These are phyloP conservation scores for Eutypella sp. DNA, from an alignment of 2,329 filamentous ascomycete species.

Conservation along the genomic window DNA sequence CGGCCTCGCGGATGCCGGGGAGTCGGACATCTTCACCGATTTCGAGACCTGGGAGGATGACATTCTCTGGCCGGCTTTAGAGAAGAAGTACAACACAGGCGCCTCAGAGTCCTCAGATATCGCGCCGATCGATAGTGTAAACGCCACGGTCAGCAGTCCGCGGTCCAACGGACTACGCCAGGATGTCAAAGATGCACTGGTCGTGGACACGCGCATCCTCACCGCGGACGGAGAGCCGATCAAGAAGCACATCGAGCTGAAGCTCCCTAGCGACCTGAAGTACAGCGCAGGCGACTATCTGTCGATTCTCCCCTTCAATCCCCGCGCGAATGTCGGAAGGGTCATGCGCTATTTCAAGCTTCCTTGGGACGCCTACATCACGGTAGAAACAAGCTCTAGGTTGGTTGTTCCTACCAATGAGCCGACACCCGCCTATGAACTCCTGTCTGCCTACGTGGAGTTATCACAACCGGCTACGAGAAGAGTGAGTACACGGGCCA, in stretches of 20 bases:
- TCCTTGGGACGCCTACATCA: constrained; percentile 63
- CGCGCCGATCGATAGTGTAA: constrained; percentile 24
- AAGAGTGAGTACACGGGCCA: constrained; percentile 37
- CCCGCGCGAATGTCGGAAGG: constrained; percentile 53
- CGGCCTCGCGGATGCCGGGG: constrained; percentile 47
- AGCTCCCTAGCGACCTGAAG: constrained; percentile 58
- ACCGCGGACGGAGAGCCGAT: constrained; percentile 44
- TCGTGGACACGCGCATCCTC: constrained; percentile 48
- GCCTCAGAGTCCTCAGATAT: constrained; percentile 8
- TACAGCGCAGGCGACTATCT: constrained; percentile 76
- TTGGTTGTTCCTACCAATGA: constrained; percentile 50
- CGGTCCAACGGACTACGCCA: constrained; percentile 56
- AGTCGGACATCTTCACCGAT: constrained; percentile 50
- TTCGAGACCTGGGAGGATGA: constrained; percentile 57
- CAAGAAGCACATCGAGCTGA: constrained; percentile 64
- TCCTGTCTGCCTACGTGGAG: constrained; percentile 69
- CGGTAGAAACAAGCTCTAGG: constrained; percentile 48
- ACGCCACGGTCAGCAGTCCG: constrained; percentile 48
- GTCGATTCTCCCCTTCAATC: constrained; percentile 67
- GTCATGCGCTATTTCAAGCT: constrained; percentile 62
- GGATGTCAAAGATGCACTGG: constrained; percentile 57
- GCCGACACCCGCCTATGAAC: constrained; percentile 55
- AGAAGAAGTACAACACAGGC: constrained; percentile 25
- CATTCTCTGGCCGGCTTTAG: constrained; percentile 45
- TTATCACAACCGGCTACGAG: constrained; percentile 68